These are phyloP conservation scores for Hyaloscypha variabilis DNA, from an alignment of 495 filamentous ascomycete species.

Conservation along the genomic window DNA sequence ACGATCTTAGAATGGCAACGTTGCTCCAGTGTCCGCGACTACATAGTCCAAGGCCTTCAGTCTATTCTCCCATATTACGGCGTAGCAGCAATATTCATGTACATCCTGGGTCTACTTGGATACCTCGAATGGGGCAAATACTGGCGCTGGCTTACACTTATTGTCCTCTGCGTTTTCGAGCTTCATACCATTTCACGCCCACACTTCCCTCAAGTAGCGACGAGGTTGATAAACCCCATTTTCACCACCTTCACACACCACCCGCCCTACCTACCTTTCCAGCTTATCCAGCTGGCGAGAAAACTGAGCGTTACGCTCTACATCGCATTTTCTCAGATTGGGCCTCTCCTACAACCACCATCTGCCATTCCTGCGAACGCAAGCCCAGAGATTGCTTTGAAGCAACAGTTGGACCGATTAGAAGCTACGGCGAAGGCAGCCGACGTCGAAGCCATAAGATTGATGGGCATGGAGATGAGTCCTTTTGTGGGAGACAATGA, in stretches of 20 bases:
- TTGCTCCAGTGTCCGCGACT: conserved; percentile 74
- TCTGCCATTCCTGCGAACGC: conserved; percentile 22
- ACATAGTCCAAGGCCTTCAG: conserved; percentile 63
- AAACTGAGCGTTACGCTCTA: conserved; percentile 79
- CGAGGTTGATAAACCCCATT: conserved; percentile 64
- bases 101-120: conserved; percentile 72
- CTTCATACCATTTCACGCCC: conserved; percentile 71
- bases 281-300: conserved; percentile 75
- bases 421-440: conserved; percentile 52
- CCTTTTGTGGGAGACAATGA: conserved; percentile 79
- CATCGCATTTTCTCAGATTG: conserved; percentile 88
- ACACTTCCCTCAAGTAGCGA: conserved; percentile 54
- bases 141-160: conserved; percentile 86
- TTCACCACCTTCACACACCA: conserved; percentile 51
- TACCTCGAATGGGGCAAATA: conserved; percentile 84
- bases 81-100: conserved; percentile 60
- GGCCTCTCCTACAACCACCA: conserved; percentile 55
- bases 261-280: conserved; percentile 82
- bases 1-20: conserved; percentile 69
- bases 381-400: conserved; percentile 34
- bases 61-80: conserved; percentile 63
- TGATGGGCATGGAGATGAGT: conserved; percentile 76
- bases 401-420: conserved; percentile 59
- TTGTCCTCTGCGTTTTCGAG: conserved; percentile 72
- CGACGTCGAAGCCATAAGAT: conserved; percentile 67